Base-by-base conservation (phyloP, 176 grass and related monocot species). In the Leersia perrieri region DNA sequence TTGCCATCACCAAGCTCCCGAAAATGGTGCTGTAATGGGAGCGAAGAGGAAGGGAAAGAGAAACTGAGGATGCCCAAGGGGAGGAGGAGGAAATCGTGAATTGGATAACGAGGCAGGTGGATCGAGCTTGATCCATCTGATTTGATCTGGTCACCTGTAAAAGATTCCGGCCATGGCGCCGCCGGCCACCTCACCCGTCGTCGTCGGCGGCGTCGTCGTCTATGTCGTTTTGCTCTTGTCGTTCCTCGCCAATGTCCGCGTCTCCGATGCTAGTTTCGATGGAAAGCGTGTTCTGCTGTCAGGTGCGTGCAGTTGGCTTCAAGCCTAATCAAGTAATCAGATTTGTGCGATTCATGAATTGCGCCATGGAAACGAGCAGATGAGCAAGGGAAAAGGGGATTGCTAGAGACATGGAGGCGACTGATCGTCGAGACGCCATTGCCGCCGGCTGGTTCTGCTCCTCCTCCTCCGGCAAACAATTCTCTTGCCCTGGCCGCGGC, bases 401-500 rank as follows among this genome's bases (percentile, higher is more conserved):
- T 74, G 25, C 41, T 89, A 78, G 53, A 55, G 36, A 12, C 38
- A 45, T 87, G 63, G 85, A 86, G 95, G 85, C 83, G 92, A 78
- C 67, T 74, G 60, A 34, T 58, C 8, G 79, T 42, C 11, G 91
- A 97, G 72, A 42, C 63, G 22, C 64, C 86, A 8, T 40, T 31
- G 18, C 45, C 80, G 30, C 22, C 6, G 0, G n/a, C 22, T 4
- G 53, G 53, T 58, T 7, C 53, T 58, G n/a, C 22, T 9, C 7
- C 53, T 57, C 22, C 44, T 64, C 28, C 69, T 65, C 28, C 80
- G 0, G 74, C 33, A 8, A 89, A 88, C 63, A 86, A 81, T 22
- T 89, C 88, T 1, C 92, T 95, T 13, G 58, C 88, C 18, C 62
- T 99, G 68, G 96, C 92, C 0, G 84, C 84, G 16, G 66, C 30